Percentiles rank a stretch among this genome's conserved stretches.
Conservation (phyloP, 108 stramenopile species). For the Skeletonema menzelii region DNA sequence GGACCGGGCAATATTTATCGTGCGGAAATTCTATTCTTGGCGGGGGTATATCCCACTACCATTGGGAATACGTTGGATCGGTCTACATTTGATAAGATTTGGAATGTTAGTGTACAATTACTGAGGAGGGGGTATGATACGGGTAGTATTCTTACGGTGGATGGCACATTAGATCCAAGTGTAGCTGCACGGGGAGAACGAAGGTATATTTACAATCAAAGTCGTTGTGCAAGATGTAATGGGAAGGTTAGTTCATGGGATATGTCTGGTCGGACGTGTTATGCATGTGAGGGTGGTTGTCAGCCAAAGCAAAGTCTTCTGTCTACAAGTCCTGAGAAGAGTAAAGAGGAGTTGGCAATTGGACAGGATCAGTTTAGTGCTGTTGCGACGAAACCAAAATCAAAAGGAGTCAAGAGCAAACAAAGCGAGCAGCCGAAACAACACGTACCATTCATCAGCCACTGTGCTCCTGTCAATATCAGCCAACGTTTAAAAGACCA, state of each 20-base stretch:
- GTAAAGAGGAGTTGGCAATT: background rate
- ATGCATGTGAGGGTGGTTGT: slow-evolving; percentile 63
- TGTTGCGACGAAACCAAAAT: background rate
- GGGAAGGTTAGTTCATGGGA: slow-evolving; percentile 55
- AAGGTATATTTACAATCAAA: slow-evolving; percentile 71
- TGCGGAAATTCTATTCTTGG: slow-evolving; percentile 76
- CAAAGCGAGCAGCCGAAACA: slow-evolving; percentile 14
- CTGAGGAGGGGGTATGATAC: slow-evolving; percentile 60
- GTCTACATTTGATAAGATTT: slow-evolving; percentile 54
- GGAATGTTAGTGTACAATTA: slow-evolving; percentile 56
- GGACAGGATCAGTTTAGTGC: background rate
- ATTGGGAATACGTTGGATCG: slow-evolving; percentile 42
- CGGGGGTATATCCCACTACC: slow-evolving; percentile 64
- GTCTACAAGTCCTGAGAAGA: background rate
- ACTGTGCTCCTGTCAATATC: slow-evolving; percentile 55
- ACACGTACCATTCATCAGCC: slow-evolving; percentile 60
- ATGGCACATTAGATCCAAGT: slow-evolving; percentile 35
- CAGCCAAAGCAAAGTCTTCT: slow-evolving; percentile 35
- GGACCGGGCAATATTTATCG: slow-evolving; percentile 83
- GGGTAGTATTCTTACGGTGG: slow-evolving; percentile 72
- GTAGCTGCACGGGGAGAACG: slow-evolving; percentile 46
- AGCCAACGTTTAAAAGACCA: slow-evolving; percentile 36
- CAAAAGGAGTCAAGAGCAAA: background rate
- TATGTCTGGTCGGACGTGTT: slow-evolving; percentile 62
- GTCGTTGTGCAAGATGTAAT: slow-evolving; percentile 56